Base-by-base conservation (phyloP, 345 rosid genomes). In the Pistacia atlantica region DNA sequence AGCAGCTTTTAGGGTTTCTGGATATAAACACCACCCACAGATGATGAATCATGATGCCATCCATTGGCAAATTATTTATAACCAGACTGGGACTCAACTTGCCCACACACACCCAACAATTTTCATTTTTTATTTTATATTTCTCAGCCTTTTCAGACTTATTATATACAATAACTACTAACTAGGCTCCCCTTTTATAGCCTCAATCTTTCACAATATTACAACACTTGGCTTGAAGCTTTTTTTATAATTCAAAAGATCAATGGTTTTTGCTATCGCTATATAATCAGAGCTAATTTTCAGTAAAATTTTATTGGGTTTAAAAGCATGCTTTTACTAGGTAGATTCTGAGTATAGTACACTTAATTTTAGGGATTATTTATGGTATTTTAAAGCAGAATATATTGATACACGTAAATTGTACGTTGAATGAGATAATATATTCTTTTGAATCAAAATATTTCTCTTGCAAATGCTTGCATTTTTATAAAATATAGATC, bases 1-100 rank as follows among this genome's bases (percentile, higher is more conserved):
- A 67, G 86, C 92, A 84, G 91, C 89, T 83, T 90, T 93, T 83
- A 76, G 83, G 75, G 85, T 87, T 74, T 84, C 74, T 82, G 75
- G 87, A 86, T 80, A 76, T 77, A 76, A 76, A 84, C 84, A 83
- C 79, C 90, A 81, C 82, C 80, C 88, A 89, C 80, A 28, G 48
- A 83, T 81, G 72, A 76, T 18, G 76, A 78, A 87, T 69, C 66
- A 86, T 89, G 77, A 87, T 91, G 78, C 86, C 83, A 77, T 83
- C 86, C 90, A 81, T 77, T 77, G 63, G 52, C 79, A 58, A 67
- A 80, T 84, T 82, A 78, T 82, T 75, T 76, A 75, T 13, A 63
- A 42, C 80, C 73, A 74, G 72, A 35, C 70, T 71, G 80, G 71
- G 69, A 70, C 69, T 77, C 42, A 62, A 67, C 64, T 37, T 75